These are phyloP conservation scores for Naganishia antarctica DNA, from an alignment of 768 basidiomycete genomes.

Conservation along the genomic window DNA sequence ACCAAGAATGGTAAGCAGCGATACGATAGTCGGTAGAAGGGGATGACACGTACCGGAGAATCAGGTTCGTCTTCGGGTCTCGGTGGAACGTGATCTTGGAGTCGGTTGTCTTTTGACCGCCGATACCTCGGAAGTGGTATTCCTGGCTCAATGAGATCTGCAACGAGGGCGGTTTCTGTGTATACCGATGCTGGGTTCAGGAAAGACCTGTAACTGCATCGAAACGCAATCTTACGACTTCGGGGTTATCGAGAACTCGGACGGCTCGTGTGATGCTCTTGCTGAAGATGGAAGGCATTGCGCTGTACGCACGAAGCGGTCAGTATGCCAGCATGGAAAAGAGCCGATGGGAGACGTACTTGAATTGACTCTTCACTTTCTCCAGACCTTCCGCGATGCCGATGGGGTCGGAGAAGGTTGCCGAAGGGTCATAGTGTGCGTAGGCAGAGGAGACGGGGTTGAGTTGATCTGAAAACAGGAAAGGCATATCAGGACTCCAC, in stretches of 20 bases:
- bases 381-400: slow-evolving; percentile 42
- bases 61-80: slow-evolving; percentile 40
- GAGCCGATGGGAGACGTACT: not conserved
- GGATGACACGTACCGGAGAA: slow-evolving; percentile 33
- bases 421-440: slow-evolving; percentile 36
- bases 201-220: too few species aligned
- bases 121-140: slow-evolving; percentile 37
- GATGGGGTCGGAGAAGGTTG: slow-evolving; percentile 45
- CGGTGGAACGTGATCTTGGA: slow-evolving; percentile 42
- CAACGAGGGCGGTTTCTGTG: slow-evolving; percentile 44
- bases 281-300: slow-evolving; percentile 43
- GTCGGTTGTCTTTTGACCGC: slow-evolving; percentile 40
- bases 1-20: not conserved
- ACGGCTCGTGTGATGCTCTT: slow-evolving; percentile 33
- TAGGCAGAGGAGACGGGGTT: slow-evolving; percentile 40
- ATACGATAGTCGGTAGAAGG: not conserved
- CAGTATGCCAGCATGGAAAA: not conserved
- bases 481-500: too few species aligned
- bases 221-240: slow-evolving; percentile 42
- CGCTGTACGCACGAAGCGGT: not conserved
- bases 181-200: too few species aligned
- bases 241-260: slow-evolving; percentile 42
- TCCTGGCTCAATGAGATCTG: slow-evolving; percentile 40
- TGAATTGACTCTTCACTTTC: slow-evolving; percentile 28
- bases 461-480: slow-evolving; percentile 38